Evolutionary conservation across 495 filamentous ascomycete genomes (phyloP).

Genomic region (Penicillium taxi): DNA sequence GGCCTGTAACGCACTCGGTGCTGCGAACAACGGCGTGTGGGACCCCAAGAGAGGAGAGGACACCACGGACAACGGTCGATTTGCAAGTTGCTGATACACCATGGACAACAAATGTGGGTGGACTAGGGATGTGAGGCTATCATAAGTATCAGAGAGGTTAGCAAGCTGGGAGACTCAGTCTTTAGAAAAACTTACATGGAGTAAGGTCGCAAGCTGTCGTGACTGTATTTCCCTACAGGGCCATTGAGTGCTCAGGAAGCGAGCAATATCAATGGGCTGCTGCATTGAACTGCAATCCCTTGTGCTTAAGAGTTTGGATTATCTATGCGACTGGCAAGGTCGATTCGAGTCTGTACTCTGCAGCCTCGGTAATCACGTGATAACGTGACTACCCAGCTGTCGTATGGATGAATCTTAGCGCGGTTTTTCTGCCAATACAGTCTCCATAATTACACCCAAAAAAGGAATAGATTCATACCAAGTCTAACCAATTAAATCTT

Average conservation of each 20-base stretch:
- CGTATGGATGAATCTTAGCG: too few relatives aligned
- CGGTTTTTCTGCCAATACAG: too few relatives aligned
- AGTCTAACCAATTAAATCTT: too few relatives aligned
- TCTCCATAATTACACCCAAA: too few relatives aligned
- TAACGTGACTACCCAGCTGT: too few relatives aligned
- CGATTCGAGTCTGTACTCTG: constrained; percentile 1
- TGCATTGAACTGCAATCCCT: constrained; percentile 13
- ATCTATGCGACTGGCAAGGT: neutral
- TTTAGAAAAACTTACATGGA: constrained; percentile 42
- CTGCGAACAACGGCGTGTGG: constrained; percentile 68
- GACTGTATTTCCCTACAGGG: constrained; percentile 61
- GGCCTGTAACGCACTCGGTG: constrained; percentile 78
- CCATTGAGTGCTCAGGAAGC: constrained; percentile 44
- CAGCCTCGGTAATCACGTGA: neutral
- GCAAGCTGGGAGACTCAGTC: neutral
- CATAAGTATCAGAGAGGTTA: constrained; percentile 9
- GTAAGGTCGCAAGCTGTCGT: constrained; percentile 51
- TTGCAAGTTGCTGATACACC: constrained; percentile 94
- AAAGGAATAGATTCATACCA: too few relatives aligned
- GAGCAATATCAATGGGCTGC: constrained; percentile 29
- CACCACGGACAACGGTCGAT: constrained; percentile 54
- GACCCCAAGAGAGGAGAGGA: constrained; percentile 49
- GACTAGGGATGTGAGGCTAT: constrained; percentile 37
- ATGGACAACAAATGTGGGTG: constrained; percentile 63
- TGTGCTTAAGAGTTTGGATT: neutral